Conservation (phyloP, 352 stramenopile species). For the Globisporangium ultimum region DNA sequence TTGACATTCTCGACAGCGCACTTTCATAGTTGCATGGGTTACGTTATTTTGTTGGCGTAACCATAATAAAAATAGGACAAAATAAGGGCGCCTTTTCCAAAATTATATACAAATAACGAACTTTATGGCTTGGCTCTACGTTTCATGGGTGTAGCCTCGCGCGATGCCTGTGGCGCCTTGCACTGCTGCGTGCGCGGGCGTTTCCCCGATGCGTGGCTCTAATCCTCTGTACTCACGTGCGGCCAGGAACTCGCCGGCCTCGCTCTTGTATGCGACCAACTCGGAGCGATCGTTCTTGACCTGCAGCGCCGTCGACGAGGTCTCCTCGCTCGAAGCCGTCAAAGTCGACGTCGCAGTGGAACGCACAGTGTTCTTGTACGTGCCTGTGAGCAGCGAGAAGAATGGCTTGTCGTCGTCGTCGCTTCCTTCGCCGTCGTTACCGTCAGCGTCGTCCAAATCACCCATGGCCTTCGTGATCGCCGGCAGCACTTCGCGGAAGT, state of each 20-base stretch:
- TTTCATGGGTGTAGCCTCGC: constrained; percentile 68
- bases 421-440: constrained; percentile 6
- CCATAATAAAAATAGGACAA: background rate
- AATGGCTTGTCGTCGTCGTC: constrained; percentile 65
- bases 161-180: constrained; percentile 73
- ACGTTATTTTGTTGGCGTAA: background rate
- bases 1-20: background rate
- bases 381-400: constrained; percentile 80
- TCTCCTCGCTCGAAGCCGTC: constrained; percentile 14
- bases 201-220: constrained; percentile 81
- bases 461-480: constrained; percentile 36
- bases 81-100: background rate
- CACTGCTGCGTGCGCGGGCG: constrained; percentile 70
- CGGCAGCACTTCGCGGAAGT: constrained; percentile 80
- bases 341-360: background rate
- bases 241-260: constrained; percentile 70
- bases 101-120: background rate
- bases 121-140: background rate
- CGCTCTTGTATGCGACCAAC: constrained; percentile 61
- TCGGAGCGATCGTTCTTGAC: constrained; percentile 51
- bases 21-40: background rate
- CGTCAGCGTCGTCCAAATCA: constrained; percentile 26
- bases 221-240: constrained; percentile 74
- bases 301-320: constrained; percentile 40
- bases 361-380: constrained; percentile 49